Base-by-base conservation (phyloP, 2,329 filamentous ascomycete species). In the Dactylellina drechsleri region DNA sequence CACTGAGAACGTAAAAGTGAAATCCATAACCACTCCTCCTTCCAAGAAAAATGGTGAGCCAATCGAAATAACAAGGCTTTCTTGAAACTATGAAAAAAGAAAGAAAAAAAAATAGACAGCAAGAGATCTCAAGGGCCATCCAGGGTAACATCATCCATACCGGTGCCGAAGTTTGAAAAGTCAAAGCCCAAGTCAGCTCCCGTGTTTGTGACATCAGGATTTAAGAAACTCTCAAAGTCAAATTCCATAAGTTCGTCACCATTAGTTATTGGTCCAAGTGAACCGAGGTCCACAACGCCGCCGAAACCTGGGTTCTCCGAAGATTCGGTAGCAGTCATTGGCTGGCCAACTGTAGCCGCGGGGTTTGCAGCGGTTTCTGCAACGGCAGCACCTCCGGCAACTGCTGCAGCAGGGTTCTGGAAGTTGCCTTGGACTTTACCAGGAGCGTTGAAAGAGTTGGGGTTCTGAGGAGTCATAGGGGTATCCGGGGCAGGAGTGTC, bases 201-300 rank as follows among this genome's bases (percentile, higher is more conserved):
- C 47, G 75, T 79, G 6, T 82, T 83, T 28, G 85, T 87, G 2
- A 56, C 61, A 18, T 73, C 68, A 26, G 61, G 61, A 78, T 89
- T 87, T 61, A 90, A 83, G 83, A 90, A 90, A 15, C 86, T 87
- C 79, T 90, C 88, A 80, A 90, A 90, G 81, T 90, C 87, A 80
- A 90, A 90, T 20, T 75, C 70, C 70, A 68, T 75, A 10, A 75
- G 64, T 18, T 67, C 64, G 26, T 58, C 54, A n/a, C 60, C 62
- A 50, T 58, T 60, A 10, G 47, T 43, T 43, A 71, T 71, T 13
- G 40, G 5, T 12, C 58, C 61, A n/a, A 75, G 66, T 1, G 57
- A 52, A 16, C 52, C 61, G 26, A 73, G 40, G 13, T 75, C 60
- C 16, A 43, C 31, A 12, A 75, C 58, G 16, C 47, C 20, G 15